Conservation (phyloP, 306 rosid genomes). For the Rosa chinensis region DNA sequence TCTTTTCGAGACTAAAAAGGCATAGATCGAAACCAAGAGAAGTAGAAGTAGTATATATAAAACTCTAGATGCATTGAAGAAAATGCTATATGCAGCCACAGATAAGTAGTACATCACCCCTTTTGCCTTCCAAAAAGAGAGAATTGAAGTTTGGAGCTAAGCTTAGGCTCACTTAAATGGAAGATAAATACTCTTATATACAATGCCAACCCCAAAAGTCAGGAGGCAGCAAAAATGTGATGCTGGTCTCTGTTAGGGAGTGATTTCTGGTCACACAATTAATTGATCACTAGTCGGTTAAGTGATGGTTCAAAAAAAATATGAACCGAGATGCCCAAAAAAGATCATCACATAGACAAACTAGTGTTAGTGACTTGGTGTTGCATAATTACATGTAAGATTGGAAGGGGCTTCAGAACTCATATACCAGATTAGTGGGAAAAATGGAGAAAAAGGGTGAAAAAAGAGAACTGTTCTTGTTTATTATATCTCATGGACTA, state of each 20-base stretch:
- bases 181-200: background rate
- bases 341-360: background rate
- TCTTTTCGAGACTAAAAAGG: slow-evolving; percentile 1
- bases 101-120: slow-evolving; percentile 19
- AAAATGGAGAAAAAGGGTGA: background rate
- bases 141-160: background rate
- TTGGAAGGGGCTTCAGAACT: background rate
- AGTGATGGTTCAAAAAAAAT: background rate
- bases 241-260: background rate
- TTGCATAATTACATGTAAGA: background rate
- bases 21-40: slow-evolving; percentile 20
- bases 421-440: background rate
- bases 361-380: background rate
- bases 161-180: background rate
- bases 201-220: background rate
- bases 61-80: slow-evolving; percentile 39
- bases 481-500: background rate
- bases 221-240: slow-evolving; percentile 20
- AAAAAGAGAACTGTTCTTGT: background rate
- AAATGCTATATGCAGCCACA: slow-evolving; percentile 34
- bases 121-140: background rate
- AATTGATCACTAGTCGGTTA: background rate
- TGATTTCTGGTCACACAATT: slow-evolving; percentile 18
- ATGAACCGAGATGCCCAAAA: background rate
- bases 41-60: slow-evolving; percentile 16